Base-by-base conservation (phyloP, 2,329 filamentous ascomycete genomes). In the Cadophora malorum region DNA sequence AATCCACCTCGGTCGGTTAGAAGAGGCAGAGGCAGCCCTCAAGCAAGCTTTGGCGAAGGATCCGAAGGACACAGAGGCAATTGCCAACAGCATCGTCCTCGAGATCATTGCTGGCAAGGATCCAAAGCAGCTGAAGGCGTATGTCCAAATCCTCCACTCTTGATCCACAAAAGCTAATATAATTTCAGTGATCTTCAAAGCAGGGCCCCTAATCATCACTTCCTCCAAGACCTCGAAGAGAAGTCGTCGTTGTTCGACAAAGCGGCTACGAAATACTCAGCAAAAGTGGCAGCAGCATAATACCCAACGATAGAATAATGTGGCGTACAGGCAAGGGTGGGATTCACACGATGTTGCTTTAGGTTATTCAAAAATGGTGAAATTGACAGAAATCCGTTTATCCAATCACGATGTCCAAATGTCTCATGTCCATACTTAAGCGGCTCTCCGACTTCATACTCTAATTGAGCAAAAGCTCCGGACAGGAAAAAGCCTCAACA, bases 191-290 rank as follows among this genome's bases (percentile, higher is more conserved):
- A 82, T 31, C 80, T 91, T 38, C 81, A 86, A 79, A 85, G 84
- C 63, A 81, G 82, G 19, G 85, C 91, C 64, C 86, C 90, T 31
- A 81, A 90, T 64, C 94, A 97, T 79, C 81, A 87, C 41, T 83
- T 96, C 70, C 79, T 97, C 67, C 78, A 80, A 50, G 94, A 97
- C 74, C 81, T 97, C 74, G 85, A 89, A 76, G 92, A 93, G 81
- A 98, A 97, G 89, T 93, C 89, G 79, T 86, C 85, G n/a, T 81
- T 94, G 67, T 98, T 98, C 78, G 93, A 97, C 79, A 89, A 89
- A 75, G 94, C 94, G 14, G 92, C 92, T 23, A 84, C 88, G 31
- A 98, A 97, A 82, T 98, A 96, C 80, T 90, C 88, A 72, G 87
- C 94, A 41, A 97, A 95, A 83, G 93, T 93, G 55, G 67, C 72